These are phyloP conservation scores for Spathaspora jeffriesii DNA, from an alignment of 1,139 yeast species.

Conservation along the genomic window DNA sequence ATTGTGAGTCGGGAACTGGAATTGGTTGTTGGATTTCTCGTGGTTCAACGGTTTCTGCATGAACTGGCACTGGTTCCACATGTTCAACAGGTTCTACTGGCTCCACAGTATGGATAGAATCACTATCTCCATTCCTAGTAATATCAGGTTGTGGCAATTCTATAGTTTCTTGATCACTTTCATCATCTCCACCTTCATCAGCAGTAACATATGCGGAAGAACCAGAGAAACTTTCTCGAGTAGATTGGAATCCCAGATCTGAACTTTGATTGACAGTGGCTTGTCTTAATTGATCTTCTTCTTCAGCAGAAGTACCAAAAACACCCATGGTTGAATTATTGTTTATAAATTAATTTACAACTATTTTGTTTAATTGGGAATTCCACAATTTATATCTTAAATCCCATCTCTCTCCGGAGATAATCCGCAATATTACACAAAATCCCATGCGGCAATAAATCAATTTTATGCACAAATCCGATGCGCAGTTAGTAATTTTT, in stretches of 20 bases:
- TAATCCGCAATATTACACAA: neutral
- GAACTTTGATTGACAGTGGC: constrained; percentile 24
- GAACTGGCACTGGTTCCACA: neutral
- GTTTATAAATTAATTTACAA: neutral
- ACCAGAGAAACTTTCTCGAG: constrained; percentile 19
- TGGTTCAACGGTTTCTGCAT: neutral
- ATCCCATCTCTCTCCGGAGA: neutral
- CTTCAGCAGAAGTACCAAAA: constrained; percentile 37
- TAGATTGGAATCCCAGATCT: constrained; percentile 7
- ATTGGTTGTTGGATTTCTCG: neutral
- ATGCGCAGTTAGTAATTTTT: too few relatives aligned
- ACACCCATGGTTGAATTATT: constrained; percentile 18
- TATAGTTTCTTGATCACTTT: neutral
- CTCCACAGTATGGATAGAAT: neutral
- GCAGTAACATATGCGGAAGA: constrained; percentile 39
- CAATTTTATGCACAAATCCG: neutral
- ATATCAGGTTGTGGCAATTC: neutral
- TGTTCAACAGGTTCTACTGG: neutral
- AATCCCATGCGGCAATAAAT: neutral
- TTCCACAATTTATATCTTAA: neutral
- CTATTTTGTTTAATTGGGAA: neutral
- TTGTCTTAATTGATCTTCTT: constrained; percentile 38
- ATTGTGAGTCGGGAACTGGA: neutral
- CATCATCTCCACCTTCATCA: constrained; percentile 21
- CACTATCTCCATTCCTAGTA: neutral